Conservation (phyloP, 345 rosid genomes). For the Brassica rapa region DNA sequence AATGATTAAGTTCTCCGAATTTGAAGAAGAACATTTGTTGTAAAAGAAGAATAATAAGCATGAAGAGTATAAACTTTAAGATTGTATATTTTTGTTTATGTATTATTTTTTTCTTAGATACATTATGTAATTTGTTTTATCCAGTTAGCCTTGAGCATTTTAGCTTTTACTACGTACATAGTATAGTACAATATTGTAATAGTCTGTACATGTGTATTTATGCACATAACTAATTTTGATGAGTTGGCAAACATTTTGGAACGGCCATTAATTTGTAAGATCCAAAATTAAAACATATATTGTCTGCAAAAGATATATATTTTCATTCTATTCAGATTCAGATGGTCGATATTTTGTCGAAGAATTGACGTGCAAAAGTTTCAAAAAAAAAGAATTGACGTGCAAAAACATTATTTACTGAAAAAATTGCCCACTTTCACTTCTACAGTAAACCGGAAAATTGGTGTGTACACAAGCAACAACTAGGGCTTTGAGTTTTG, state of each 20-base stretch:
- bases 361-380: neutral
- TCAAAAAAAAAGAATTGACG: neutral
- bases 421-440: constrained; percentile 1
- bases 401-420: neutral
- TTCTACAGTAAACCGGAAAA: neutral
- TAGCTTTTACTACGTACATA: neutral
- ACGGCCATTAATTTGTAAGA: neutral
- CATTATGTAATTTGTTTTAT: neutral
- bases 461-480: constrained; percentile 4
- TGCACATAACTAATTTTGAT: neutral
- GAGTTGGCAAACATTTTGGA: neutral
- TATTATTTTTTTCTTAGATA: neutral
- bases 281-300: neutral
- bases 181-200: neutral
- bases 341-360: too few species aligned
- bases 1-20: neutral
- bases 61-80: neutral
- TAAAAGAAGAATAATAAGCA: neutral
- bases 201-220: neutral
- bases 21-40: neutral
- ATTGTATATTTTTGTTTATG: neutral
- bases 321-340: neutral
- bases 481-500: constrained; percentile 39
- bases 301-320: neutral
- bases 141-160: neutral